phyloP scores from a whole-genome alignment of 441 rosid species.

The Adansonia rubrostipa region DNA sequence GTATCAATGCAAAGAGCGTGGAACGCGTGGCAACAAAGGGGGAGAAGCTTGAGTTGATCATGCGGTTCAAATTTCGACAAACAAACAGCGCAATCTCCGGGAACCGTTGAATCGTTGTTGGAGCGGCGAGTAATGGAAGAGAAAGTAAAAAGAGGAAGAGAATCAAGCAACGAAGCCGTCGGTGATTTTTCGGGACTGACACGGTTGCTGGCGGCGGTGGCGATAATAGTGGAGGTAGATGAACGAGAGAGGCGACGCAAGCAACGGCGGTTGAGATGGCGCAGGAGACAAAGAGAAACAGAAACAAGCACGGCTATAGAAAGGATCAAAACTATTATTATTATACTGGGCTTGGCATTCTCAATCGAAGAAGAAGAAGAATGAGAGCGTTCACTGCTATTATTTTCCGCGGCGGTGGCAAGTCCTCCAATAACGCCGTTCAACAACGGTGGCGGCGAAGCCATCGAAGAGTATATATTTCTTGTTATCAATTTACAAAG shows the following conservation, averaged over 20 bases:
- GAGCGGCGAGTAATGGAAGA: constrained; percentile 66
- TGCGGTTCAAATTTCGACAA: constrained; percentile 70
- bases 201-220: constrained; percentile 33
- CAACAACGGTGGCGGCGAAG: constrained; percentile 31
- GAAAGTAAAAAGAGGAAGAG: constrained; percentile 81
- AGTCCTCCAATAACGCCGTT: constrained; percentile 25
- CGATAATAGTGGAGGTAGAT: constrained; percentile 28
- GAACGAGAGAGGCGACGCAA: constrained; percentile 44
- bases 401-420: background rate
- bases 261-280: constrained; percentile 64
- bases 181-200: constrained; percentile 47
- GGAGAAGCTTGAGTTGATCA: constrained; percentile 83
- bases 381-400: constrained; percentile 10
- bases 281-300: constrained; percentile 71
- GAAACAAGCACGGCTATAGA: constrained; percentile 62
- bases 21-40: constrained; percentile 90
- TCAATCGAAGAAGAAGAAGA: constrained; percentile 38
- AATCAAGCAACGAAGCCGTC: constrained; percentile 45
- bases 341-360: constrained; percentile 61
- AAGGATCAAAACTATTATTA: constrained; percentile 64
- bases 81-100: constrained; percentile 84
- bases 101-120: constrained; percentile 28
- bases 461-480: background rate
- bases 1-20: constrained; percentile 78
- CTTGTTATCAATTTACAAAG: constrained; percentile 29